Base-by-base conservation (phyloP, 1,284 basidiomycete species). In the Melampsora larici-populina region DNA sequence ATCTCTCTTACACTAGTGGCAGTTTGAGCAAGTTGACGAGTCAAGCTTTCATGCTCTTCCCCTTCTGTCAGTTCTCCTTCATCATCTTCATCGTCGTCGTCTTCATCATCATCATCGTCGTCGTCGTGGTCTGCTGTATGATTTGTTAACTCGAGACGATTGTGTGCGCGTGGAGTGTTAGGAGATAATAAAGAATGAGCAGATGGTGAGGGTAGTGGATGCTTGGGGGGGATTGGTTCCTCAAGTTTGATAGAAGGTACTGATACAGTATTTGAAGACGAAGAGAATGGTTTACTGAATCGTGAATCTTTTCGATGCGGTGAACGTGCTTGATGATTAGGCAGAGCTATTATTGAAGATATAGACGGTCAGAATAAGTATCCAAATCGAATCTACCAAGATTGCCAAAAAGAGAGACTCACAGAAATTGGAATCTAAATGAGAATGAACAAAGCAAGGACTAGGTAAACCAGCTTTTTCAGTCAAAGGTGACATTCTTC, bases 91-190 rank as follows among this genome's bases (percentile, higher is more conserved):
- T 31, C 33, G 1, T 24, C 33, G 40, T 33, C 36, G 21, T 46
- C 21, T 75, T 70, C 49, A 67, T 74, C 48, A 77, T 74, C 76
- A 79, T 70, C 46, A 77, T 75, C 70, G 63, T 43, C 40, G 43
- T 63, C 78, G 40, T 49, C 66, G n/a, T 63, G 49, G 62, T 66
- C 36, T 62, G 48, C 69, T 70, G 5, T 78, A 63, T 63, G 75
- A 80, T 62, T 43, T 8, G 31, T 24, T 11, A 31, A 58, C 43
- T 29, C 21, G 26, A 26, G 9, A 64, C 8, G 29, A 64, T 58
- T 29, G 55, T 5, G 21, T 58, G 63, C 26, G 63, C 63, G 63
- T 31, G 26, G 63, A 40, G 33, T 64, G 63, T 24, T 64, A 21
- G 63, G 26, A 21, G 63, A 64, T 1, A 40, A 9, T 24, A 64